Conservation (phyloP, 495 filamentous ascomycete genomes). For the Tuber indicum region DNA sequence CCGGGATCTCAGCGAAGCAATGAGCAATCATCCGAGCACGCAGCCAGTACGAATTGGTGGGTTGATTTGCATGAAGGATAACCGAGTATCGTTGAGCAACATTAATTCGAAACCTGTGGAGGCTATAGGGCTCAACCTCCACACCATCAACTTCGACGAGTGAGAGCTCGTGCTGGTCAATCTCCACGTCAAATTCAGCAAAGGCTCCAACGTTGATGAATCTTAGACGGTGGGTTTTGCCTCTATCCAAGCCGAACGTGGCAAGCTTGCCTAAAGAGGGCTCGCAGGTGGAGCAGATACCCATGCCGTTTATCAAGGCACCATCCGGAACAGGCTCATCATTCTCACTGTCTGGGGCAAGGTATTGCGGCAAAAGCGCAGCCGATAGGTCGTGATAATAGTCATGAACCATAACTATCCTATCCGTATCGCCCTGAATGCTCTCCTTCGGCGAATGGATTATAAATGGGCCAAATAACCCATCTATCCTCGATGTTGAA, state of each 20-base stretch:
- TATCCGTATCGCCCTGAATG: conserved; percentile 49
- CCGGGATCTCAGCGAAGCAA: conserved; percentile 51
- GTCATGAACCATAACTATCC: conserved; percentile 53
- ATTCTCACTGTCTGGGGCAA: conserved; percentile 51
- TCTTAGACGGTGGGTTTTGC: conserved; percentile 59
- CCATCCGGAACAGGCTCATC: conserved; percentile 56
- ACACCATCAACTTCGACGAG: conserved; percentile 71
- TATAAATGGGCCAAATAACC: conserved; percentile 54
- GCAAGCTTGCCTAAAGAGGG: conserved; percentile 46
- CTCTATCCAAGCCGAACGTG: conserved; percentile 46
- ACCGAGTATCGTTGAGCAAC: conserved; percentile 65
- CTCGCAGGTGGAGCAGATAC: conserved; percentile 50
- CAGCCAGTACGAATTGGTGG: conserved; percentile 53
- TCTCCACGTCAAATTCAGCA: conserved; percentile 52
- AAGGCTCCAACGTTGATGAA: conserved; percentile 62
- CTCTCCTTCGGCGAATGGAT: conserved; percentile 48
- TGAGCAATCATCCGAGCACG: conserved; percentile 53
- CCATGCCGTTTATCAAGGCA: conserved; percentile 61
- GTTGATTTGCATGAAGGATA: conserved; percentile 55
- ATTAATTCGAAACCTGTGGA: conserved; percentile 54
- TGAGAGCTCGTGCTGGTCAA: conserved; percentile 47
- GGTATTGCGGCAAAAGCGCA: conserved; percentile 48
- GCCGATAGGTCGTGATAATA: conserved; percentile 54
- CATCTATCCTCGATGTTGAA: conserved; percentile 44
- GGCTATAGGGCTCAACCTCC: conserved; percentile 52